Base-by-base conservation (phyloP, 345 rosid genomes). In the Acer yangbiense region DNA sequence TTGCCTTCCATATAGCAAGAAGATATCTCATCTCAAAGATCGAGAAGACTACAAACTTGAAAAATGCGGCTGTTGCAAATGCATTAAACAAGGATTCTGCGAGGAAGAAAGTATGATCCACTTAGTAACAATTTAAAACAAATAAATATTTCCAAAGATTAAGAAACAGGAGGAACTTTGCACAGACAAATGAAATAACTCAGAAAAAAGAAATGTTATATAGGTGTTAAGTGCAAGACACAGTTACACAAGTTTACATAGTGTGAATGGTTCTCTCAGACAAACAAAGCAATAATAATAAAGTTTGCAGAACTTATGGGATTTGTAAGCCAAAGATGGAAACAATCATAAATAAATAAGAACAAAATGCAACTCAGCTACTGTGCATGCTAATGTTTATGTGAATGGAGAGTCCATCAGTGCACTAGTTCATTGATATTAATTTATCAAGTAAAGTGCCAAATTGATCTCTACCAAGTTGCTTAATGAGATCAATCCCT, bases 21-120 rank as follows among this genome's bases (percentile, higher is more conserved):
- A 96, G 99, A 86, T 92, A 94, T 84, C 98, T 90, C 98, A 94
- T 96, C 92, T 96, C 99, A 84, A 96, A 96, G 66, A 96, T 96
- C 29, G 99, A 96, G 83, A 96, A 96, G 79, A 96, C 97, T 55
- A 94, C 97, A 61, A 96, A 96, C 88, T 96, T 96, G 98, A 96
- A 96, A 88, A 96, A 96, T 54, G 98, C 97, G 10, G 97, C 99
- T 35, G 98, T 94, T 67, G 98, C 99, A 88, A 96, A 96, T 71
- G 99, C 99, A 81, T 96, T 94, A 79, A 96, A 96, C 78, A 96
- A 84, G 73, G 99, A 96, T 78, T 96, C 98, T 96, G 98, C 78
- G 80, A 14, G 48, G 71, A 73, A 81, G 44, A 80, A 66, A 83
- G 63, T 48, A 80, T 20, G 48, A 71, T 66, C 58, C 65, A 67